Base-by-base conservation (phyloP, 257 asterid genomes). In the Craterostigma plantagineum region DNA sequence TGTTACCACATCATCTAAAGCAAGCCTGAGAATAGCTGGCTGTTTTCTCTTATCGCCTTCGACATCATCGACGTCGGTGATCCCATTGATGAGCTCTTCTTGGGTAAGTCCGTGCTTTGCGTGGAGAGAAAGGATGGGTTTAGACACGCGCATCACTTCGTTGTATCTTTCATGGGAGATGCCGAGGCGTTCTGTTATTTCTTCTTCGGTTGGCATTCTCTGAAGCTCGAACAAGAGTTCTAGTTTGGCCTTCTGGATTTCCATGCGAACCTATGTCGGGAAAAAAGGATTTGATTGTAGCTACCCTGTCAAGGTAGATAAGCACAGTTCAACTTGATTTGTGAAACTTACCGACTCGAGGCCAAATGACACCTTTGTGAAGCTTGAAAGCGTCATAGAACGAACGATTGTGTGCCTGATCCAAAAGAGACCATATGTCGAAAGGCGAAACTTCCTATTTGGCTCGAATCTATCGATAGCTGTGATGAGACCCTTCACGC, bases 401-500 rank as follows among this genome's bases (percentile, higher is more conserved):
- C 98, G 98, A 53, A 72, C 55, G 43, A 83, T 67, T 49, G 93
- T 77, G 60, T 87, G 95, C 59, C 92, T 75, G 52, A 87, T 87
- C 95, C 95, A 87, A 53, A 87, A 87, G 43, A 82, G 79, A 37
- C 92, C 81, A 58, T 87, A 87, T 2, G 98, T 87, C 33, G 91
- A 77, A 38, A 77, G 81, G 48, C 67, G 64, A 44, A 68, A 66
- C 65, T 60, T 82, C 51, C 92, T 74, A 37, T 63, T 74, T 11
- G 91, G 93, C 46, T 87, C 98, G 62, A 87, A 87, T 14, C 93
- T 90, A 43, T 79, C 98, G 11, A 87, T 76, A 38, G 92, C 82
- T 46, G 78, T 87, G 30, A 87, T 76, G 38, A 87, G 93, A 42
- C 98, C 98, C 63, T 68, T 87, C 51, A 79, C 98, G n/a, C 98